Conservation (phyloP, 768 basidiomycete species). For the Myochromella boudieri region DNA sequence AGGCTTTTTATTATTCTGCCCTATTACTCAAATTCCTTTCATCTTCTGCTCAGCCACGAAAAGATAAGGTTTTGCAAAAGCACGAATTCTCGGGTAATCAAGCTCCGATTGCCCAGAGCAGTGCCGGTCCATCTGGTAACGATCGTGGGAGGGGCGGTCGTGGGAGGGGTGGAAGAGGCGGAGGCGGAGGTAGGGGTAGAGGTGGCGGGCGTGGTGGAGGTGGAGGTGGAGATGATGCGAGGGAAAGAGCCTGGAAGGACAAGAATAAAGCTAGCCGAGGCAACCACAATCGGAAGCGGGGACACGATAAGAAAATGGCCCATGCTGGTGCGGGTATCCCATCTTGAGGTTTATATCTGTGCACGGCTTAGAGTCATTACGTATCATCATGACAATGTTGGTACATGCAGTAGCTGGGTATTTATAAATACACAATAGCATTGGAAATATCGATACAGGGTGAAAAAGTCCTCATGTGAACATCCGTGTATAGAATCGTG, state of each 20-base stretch:
- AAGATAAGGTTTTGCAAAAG: conserved; percentile 72
- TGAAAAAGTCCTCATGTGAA: conserved; percentile 28
- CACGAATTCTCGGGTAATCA: conserved; percentile 76
- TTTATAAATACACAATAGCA: not conserved
- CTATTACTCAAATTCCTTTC: not conserved
- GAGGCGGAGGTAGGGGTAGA: conserved; percentile 34
- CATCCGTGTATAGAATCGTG: conserved; percentile 49
- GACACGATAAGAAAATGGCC: conserved; percentile 89
- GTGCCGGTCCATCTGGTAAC: conserved; percentile 18
- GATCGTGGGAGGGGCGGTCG: conserved; percentile 41
- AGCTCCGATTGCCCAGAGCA: conserved; percentile 8
- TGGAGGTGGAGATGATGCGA: conserved; percentile 37
- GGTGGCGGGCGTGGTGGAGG: conserved; percentile 36
- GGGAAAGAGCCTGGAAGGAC: conserved; percentile 71
- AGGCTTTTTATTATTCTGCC: not conserved
- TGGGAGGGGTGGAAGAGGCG: conserved; percentile 37
- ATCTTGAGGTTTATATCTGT: conserved; percentile 3
- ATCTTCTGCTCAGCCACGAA: conserved; percentile 53
- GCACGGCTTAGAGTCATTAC: not conserved
- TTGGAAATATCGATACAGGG: not conserved
- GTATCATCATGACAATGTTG: conserved; percentile 2
- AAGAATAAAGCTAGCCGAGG: conserved; percentile 72
- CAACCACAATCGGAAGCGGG: conserved; percentile 78
- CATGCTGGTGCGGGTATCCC: conserved; percentile 47
- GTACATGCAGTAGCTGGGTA: not conserved